phyloP scores from a whole-genome alignment of 768 basidiomycete genomes.

The Tulasnella sp. region DNA sequence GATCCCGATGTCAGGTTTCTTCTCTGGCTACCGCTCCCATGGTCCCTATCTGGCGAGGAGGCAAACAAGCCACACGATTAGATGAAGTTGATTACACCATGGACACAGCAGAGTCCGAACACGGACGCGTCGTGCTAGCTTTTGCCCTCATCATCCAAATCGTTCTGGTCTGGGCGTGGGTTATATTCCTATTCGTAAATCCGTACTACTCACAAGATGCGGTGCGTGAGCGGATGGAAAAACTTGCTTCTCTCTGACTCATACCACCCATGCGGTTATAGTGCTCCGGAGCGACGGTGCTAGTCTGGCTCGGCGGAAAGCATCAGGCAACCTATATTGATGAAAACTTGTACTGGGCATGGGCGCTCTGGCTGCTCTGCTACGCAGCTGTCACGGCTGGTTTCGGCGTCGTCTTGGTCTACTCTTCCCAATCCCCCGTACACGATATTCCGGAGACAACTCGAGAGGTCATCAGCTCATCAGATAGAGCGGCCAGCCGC shows the following conservation, averaged over 20 bases:
- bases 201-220: slow-evolving; percentile 4
- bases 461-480: neutral
- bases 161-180: slow-evolving; percentile 9
- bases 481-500: neutral
- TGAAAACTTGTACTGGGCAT: neutral
- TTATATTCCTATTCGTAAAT: slow-evolving; percentile 4
- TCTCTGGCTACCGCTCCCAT: slow-evolving; percentile 14
- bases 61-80: neutral
- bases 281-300: neutral
- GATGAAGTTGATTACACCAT: neutral
- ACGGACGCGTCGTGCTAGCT: slow-evolving; percentile 8
- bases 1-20: neutral
- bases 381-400: neutral
- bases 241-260: neutral
- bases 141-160: slow-evolving; percentile 7
- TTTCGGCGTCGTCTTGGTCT: slow-evolving; percentile 10
- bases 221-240: neutral
- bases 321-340: neutral
- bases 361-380: slow-evolving; percentile 12
- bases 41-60: slow-evolving; percentile 15
- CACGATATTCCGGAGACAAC: neutral
- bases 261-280: neutral
- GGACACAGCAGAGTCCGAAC: neutral
- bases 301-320: neutral
- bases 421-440: neutral